These are phyloP conservation scores for Hyphopichia khmerensis DNA, from an alignment of 1,139 yeast species.

Conservation along the genomic window DNA sequence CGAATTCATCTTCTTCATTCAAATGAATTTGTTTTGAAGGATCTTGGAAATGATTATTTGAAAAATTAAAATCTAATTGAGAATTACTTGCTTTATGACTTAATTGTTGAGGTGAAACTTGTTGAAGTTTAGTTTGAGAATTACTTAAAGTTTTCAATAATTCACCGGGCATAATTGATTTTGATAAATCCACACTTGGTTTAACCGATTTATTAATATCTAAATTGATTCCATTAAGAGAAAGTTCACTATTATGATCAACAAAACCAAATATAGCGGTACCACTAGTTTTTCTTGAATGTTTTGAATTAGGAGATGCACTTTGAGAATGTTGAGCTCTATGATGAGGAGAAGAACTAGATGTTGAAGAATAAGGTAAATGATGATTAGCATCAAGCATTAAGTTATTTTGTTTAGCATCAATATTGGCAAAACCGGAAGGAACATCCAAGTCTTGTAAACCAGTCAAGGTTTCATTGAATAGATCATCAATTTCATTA, in stretches of 20 bases:
- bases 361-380: neutral
- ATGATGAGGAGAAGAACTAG: neutral
- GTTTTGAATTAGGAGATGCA: slow-evolving; percentile 15
- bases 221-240: slow-evolving; percentile 40
- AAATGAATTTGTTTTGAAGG: slow-evolving; percentile 18
- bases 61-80: slow-evolving; percentile 18
- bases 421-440: slow-evolving; percentile 25
- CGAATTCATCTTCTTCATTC: neutral
- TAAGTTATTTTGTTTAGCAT: neutral
- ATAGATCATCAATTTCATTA: slow-evolving; percentile 40
- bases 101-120: slow-evolving; percentile 6
- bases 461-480: slow-evolving; percentile 45
- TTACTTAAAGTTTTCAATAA: slow-evolving; percentile 19
- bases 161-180: slow-evolving; percentile 38
- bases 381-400: neutral
- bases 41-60: slow-evolving; percentile 6
- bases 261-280: slow-evolving; percentile 65
- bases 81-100: slow-evolving; percentile 7
- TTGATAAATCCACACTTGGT: slow-evolving; percentile 21
- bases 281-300: slow-evolving; percentile 49
- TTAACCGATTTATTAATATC: slow-evolving; percentile 19
- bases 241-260: slow-evolving; percentile 52
- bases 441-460: slow-evolving; percentile 57
- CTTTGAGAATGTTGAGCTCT: neutral
- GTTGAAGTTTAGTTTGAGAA: slow-evolving; percentile 1